These are phyloP conservation scores for Metarhizium anisopliae DNA, from an alignment of 2,329 filamentous ascomycete species.

Conservation along the genomic window DNA sequence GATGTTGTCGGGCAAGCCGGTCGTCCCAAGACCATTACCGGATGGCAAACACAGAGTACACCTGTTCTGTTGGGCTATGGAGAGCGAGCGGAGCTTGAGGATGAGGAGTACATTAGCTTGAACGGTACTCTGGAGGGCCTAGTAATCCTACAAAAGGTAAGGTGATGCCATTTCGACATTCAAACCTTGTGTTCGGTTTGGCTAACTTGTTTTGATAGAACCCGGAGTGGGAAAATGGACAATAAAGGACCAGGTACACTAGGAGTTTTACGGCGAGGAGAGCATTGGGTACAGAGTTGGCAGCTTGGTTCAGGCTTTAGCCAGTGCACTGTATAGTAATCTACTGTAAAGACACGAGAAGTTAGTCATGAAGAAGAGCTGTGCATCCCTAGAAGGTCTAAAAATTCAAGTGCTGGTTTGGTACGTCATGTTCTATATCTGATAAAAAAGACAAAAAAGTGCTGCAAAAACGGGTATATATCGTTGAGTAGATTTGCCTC, in stretches of 20 bases:
- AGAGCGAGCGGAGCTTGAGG: constrained; percentile 91
- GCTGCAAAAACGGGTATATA: not conserved
- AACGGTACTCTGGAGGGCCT: constrained; percentile 88
- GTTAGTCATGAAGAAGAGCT: not conserved
- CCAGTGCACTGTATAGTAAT: constrained; percentile 26
- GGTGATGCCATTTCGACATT: constrained; percentile 13
- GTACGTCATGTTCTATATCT: not conserved
- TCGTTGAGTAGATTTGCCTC: not conserved
- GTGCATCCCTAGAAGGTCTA: constrained; percentile 19
- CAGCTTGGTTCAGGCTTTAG: constrained; percentile 3
- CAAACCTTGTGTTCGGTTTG: not conserved
- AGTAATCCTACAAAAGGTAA: constrained; percentile 93
- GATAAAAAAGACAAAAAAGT: not conserved
- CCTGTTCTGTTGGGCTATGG: constrained; percentile 90
- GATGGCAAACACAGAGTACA: constrained; percentile 99
- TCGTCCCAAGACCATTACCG: constrained; percentile 96
- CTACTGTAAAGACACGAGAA: constrained; percentile 1
- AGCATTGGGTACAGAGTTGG: not conserved
- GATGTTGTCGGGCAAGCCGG: constrained; percentile 97
- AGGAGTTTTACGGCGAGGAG: not conserved
- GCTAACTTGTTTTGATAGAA: constrained; percentile 21
- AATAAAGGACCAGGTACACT: constrained; percentile 18
- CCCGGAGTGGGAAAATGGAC: constrained; percentile 30
- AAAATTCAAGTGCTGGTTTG: constrained; percentile 6
- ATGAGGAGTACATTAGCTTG: constrained; percentile 92